Evolutionary conservation across 2,329 filamentous ascomycete species (phyloP).

Genomic region (Cercospora sp.): DNA sequence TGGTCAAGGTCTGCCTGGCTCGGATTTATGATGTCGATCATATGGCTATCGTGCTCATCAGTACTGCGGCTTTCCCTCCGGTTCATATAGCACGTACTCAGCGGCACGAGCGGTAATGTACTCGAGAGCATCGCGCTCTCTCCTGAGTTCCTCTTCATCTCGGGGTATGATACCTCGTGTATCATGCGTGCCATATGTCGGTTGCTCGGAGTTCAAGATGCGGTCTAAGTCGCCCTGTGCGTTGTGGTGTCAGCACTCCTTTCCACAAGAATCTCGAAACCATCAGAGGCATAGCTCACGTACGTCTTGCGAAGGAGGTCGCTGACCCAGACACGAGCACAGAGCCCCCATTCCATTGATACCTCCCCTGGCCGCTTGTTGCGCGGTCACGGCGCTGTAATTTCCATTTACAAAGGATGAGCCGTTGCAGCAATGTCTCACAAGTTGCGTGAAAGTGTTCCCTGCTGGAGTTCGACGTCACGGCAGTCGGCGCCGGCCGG

Average conservation of each 20-base stretch:
- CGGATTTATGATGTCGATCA: constrained; percentile 52
- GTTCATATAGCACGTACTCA: constrained; percentile 41
- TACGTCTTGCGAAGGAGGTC: constrained; percentile 48
- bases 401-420: not conserved
- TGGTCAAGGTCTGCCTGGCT: constrained; percentile 40
- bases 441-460: not conserved
- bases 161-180: constrained; percentile 43
- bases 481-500: not conserved
- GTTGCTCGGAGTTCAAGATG: constrained; percentile 47
- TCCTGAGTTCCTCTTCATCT: constrained; percentile 51
- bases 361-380: not conserved
- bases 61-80: not conserved
- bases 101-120: constrained; percentile 52
- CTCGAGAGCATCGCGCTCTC: constrained; percentile 51
- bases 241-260: constrained; percentile 10
- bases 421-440: not conserved
- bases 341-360: constrained; percentile 15
- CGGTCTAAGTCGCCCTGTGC: constrained; percentile 49
- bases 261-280: not conserved
- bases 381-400: not conserved
- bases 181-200: constrained; percentile 48
- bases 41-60: constrained; percentile 41
- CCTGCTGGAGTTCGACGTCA: not conserved
- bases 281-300: constrained; percentile 35
- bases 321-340: constrained; percentile 15